These are phyloP conservation scores for Pouteria glomerata DNA, from an alignment of 148 eudicot genomes.

Conservation along the genomic window DNA sequence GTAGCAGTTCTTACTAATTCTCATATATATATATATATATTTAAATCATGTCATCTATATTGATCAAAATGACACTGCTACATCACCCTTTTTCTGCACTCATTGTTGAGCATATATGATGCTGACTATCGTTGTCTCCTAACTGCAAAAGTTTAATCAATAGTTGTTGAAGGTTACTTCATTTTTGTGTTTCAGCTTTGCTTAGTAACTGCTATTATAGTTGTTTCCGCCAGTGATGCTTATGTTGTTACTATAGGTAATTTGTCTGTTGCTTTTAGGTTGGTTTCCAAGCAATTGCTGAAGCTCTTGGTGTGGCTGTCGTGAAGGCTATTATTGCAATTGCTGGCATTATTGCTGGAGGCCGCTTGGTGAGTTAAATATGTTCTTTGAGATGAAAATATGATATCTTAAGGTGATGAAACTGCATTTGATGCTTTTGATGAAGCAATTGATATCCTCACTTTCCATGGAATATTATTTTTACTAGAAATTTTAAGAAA, in stretches of 20 bases:
- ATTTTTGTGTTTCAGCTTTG: background rate
- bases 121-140: background rate
- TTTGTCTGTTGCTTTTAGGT: slow-evolving; percentile 38
- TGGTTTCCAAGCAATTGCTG: slow-evolving; percentile 88
- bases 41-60: background rate
- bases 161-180: background rate
- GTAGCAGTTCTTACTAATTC: slow-evolving; percentile 33
- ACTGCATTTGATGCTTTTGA: background rate
- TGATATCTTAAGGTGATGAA: background rate
- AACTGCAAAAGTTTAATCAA: background rate
- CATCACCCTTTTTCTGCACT: background rate
- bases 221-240: background rate
- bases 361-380: slow-evolving; percentile 62
- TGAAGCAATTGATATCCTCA: background rate
- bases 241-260: background rate
- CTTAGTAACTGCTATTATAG: background rate
- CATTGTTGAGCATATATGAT: background rate
- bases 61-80: background rate
- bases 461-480: background rate
- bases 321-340: slow-evolving; percentile 88
- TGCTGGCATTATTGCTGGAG: slow-evolving; percentile 84
- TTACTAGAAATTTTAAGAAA: background rate
- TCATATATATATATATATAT: background rate
- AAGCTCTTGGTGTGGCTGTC: slow-evolving; percentile 87
- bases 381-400: background rate